Evolutionary conservation across 305 asterid genomes (phyloP), one percentile per base, ranked within the genome.

Genomic region (Ilex paraguariensis): DNA sequence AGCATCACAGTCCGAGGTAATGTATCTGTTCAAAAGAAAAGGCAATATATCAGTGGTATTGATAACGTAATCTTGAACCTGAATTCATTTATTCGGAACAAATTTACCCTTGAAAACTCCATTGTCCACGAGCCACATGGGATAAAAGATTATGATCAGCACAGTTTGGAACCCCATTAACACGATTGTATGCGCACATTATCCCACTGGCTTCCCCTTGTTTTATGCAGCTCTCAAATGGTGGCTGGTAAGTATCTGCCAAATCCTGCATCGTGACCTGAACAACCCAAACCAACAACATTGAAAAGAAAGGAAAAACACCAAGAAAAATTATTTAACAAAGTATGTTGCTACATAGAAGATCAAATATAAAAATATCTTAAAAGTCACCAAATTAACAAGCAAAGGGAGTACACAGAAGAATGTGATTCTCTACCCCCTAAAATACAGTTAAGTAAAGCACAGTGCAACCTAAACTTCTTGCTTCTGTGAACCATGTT

Each of bases 221-320:
- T 52, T 80, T 56, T 65, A 89, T 80, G 55, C 96, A 89, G 54
- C 75, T 82, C 78, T 56, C 63, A 73, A 90, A 90, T 44, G 97
- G 95, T 21, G 91, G 95, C 69, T 81, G 88, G 61, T 62, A 90
- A 39, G 94, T 83, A 54, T 90, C 97, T 17, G 87, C 90, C 73
- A 87, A 49, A 66, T 90, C 97, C 65, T 56, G 60, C 16, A 0
- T 9, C 0, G 17, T 56, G 15, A 56, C 44, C 60, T 56, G 14
- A 14, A 21, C 28, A 21, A 21, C 28, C 28, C 10, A 52, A 52
- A 5, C 12, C 6, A 52, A 16, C 3, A 17, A 16, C 10, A 52
- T n/a, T 4, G 31, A 16, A 52, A 17, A 52, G n/a, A 14, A 14
- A 52, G 5, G 28, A 21, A 1, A 21, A 21, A 2, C 28, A 21